A percentile compares a stretch with the other conserved stretches of the same genome.
Evolutionary conservation across 306 rosid species (phyloP).

Genomic region (Sicyos edulis): DNA sequence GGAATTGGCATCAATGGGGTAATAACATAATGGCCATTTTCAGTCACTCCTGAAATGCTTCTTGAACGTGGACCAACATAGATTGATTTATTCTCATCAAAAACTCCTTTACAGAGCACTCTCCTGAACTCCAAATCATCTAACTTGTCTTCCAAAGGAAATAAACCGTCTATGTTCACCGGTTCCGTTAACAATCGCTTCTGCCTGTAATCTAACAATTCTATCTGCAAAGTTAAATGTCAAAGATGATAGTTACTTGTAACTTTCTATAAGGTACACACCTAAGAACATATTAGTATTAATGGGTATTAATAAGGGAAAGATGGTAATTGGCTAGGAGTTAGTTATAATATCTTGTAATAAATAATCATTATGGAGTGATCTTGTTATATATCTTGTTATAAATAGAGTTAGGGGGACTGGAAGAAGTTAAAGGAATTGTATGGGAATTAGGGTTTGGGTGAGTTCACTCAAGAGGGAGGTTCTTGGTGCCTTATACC

Average conservation of each 20-base stretch:
- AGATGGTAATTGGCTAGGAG: no score
- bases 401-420: no score
- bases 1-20: slow-evolving; percentile 75
- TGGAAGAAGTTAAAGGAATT: no score
- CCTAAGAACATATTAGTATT: no score
- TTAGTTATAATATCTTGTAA: no score
- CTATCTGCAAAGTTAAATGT: slow-evolving; percentile 37
- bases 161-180: slow-evolving; percentile 35
- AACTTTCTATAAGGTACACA: no score
- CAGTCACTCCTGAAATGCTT: slow-evolving; percentile 93
- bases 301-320: no score
- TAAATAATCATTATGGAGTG: no score
- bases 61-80: slow-evolving; percentile 93
- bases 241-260: not conserved
- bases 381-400: no score
- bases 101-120: slow-evolving; percentile 57
- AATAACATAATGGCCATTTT: slow-evolving; percentile 81
- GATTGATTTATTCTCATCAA: slow-evolving; percentile 69
- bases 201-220: slow-evolving; percentile 63
- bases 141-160: slow-evolving; percentile 40
- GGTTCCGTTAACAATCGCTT: slow-evolving; percentile 76
- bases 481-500: no score
- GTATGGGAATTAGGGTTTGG: no score
- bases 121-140: slow-evolving; percentile 78
- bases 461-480: no score